Evolutionary conservation across 129 eudicot species (phyloP), one percentile per base, ranked within the genome.

Genomic region (Centaurea solstitialis): DNA sequence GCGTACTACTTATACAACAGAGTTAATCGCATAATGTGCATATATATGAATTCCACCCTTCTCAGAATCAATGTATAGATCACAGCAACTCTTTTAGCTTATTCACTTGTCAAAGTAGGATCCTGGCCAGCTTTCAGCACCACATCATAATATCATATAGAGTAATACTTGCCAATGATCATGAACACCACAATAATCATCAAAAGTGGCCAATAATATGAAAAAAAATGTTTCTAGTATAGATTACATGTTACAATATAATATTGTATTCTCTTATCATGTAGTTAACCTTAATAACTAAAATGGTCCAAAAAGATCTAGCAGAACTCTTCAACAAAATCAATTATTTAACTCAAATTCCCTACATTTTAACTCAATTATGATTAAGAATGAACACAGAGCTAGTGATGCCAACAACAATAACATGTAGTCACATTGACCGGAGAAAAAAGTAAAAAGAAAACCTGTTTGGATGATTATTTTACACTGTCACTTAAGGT

Each of bases 31-130:
- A 78, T 43, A 79, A 95, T 98, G 97, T 73, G 82, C 79, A 70
- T 74, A 73, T 50, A 95, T 89, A 89, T 95, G 99, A 84, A 95
- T 91, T 87, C 99, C 99, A 70, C 99, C 98, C 92, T 93, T 95
- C 90, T 95, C 99, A 85, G 92, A 86, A 86, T 95, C 99, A 83
- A 82, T 53, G 18, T 97, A 89, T 17, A 92, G 84, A 80, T 80
- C 82, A 81, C 85, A 11, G 98, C 98, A 70, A 91, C 90, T 87
- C 94, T 87, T 67, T 76, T 85, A 68, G 90, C 97, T 91, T 95
- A 98, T 17, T 76, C 83, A 21, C 81, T 81, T 40, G 91, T 89
- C 74, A 86, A 67, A 76, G 85, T 73, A 11, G 53, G 80, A 75
- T 89, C 92, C 84, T 85, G 76, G 82, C 91, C 98, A 61, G 99